Percentiles rank a stretch among this genome's conserved stretches.
Conservation (phyloP, 2,329 filamentous ascomycete species). For the Ophiostoma sp. region DNA sequence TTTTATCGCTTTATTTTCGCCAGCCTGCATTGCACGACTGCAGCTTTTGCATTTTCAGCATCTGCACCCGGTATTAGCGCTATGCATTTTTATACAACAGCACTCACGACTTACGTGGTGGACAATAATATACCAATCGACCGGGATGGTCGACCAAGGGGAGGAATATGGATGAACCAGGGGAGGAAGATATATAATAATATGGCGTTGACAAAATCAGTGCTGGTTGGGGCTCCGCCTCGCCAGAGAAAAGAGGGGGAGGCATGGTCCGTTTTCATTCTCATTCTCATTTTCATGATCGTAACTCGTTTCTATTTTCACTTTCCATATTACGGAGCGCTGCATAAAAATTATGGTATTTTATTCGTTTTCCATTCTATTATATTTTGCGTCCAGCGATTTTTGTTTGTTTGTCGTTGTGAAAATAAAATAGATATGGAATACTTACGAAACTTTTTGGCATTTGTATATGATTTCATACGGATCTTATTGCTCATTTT, state of each 20-base stretch:
- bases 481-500: neutral
- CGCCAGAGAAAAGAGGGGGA: neutral
- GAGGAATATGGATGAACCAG: neutral
- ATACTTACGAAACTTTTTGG: neutral
- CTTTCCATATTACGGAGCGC: neutral
- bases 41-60: neutral
- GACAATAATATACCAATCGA: neutral
- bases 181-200: neutral
- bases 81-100: neutral
- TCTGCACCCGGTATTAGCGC: neutral
- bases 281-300: neutral
- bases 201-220: neutral
- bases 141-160: neutral
- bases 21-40: neutral
- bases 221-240: neutral
- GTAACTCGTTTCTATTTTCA: conserved; percentile 8
- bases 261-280: neutral
- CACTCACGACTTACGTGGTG: neutral
- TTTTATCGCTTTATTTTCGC: neutral
- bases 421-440: neutral
- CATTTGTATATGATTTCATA: neutral
- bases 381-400: neutral
- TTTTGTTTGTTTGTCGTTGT: neutral
- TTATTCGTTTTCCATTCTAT: neutral
- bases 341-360: neutral